These are phyloP conservation scores for Penicillium sp. DNA, from an alignment of 2,329 filamentous ascomycete genomes.

Conservation along the genomic window DNA sequence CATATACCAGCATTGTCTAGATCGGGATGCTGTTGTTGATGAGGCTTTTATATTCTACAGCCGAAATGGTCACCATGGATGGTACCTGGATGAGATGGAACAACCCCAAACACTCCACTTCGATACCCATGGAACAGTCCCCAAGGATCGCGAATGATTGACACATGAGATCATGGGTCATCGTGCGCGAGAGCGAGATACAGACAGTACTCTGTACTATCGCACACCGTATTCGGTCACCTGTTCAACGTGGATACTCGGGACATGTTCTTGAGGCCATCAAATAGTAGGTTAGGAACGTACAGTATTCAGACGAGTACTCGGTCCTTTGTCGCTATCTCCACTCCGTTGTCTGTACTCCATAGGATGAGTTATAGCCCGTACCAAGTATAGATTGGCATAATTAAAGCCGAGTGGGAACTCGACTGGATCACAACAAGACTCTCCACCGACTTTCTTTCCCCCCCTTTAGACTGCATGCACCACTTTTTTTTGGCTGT, in stretches of 20 bases:
- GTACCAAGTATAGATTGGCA: not conserved
- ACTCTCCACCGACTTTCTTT: constrained; percentile 6
- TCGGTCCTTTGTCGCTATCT: not conserved
- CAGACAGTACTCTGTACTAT: constrained; percentile 10
- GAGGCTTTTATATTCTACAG: not conserved
- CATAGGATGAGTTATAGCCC: not conserved
- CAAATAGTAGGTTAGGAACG: not conserved
- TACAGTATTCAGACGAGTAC: too few relatives aligned
- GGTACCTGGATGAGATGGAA: not conserved
- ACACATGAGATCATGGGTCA: constrained; percentile 2
- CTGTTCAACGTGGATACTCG: constrained; percentile 12
- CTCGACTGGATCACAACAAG: not conserved
- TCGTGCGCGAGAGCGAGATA: not conserved
- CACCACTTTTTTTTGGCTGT: not conserved
- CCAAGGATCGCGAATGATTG: not conserved
- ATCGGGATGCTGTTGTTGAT: not conserved
- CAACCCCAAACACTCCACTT: not conserved
- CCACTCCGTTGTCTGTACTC: not conserved
- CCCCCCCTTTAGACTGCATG: constrained; percentile 5
- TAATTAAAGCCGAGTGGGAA: constrained; percentile 7
- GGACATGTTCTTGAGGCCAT: not conserved
- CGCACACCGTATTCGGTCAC: constrained; percentile 11
- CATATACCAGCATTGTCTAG: not conserved
- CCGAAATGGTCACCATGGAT: not conserved
- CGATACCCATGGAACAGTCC: not conserved